Conservation (phyloP, 2,329 filamentous ascomycete species). For the Thielaviopsis populi region DNA sequence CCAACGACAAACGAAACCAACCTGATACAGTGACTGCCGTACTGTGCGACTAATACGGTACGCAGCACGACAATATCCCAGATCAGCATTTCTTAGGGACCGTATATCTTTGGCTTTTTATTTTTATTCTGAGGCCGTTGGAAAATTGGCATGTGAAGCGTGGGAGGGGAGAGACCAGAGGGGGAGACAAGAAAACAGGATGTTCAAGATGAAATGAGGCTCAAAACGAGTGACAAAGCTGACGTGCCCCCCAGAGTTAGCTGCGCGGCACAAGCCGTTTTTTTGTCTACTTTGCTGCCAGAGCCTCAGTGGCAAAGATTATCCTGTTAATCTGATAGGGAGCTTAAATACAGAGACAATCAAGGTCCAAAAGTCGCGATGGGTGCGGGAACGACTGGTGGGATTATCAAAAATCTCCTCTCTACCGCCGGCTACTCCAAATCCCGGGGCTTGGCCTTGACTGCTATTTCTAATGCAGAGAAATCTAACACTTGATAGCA, state of each 20-base stretch:
- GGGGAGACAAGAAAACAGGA: neutral
- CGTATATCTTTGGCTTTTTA: neutral
- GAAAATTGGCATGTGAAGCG: neutral
- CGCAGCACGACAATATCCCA: neutral
- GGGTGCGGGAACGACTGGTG: neutral
- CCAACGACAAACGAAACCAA: constrained; percentile 1
- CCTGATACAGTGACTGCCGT: neutral
- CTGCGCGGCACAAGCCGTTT: neutral
- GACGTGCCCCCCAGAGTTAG: neutral
- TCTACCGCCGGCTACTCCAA: neutral
- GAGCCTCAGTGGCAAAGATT: neutral
- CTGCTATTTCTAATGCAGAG: neutral
- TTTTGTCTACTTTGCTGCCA: neutral
- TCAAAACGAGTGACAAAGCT: neutral
- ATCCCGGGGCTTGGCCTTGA: neutral
- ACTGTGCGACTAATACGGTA: neutral
- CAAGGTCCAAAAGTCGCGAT: neutral
- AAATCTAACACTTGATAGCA: neutral
- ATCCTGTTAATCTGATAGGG: neutral
- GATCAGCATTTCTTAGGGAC: neutral
- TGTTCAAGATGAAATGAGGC: neutral
- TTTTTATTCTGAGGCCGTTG: neutral
- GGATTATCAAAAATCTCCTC: neutral
- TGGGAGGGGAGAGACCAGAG: neutral
- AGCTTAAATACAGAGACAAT: neutral